Percentiles rank a stretch among this genome's conserved stretches.
These are phyloP conservation scores for Leccinum longicurvipes DNA, from an alignment of 768 basidiomycete species.

Conservation along the genomic window DNA sequence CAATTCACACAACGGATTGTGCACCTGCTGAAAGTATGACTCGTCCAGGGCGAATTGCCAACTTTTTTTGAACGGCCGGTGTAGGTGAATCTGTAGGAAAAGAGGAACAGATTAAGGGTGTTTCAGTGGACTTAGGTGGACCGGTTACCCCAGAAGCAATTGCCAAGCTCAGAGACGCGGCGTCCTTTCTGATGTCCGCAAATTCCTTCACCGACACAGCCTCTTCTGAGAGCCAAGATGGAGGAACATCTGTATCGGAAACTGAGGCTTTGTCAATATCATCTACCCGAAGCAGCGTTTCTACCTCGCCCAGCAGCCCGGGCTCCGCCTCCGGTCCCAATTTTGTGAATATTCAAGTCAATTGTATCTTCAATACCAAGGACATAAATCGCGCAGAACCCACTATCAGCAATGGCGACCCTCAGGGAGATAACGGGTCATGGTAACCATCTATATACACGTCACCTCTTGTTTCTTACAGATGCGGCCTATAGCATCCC, in stretches of 20 bases:
- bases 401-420: background rate
- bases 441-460: background rate
- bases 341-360: background rate
- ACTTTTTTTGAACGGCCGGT: background rate
- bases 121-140: background rate
- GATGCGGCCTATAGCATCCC: background rate
- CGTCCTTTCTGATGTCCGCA: background rate
- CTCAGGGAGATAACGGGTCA: background rate
- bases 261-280: background rate
- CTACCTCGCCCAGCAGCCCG: conserved; percentile 2
- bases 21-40: background rate
- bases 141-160: background rate
- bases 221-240: background rate
- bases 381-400: background rate
- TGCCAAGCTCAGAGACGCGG: background rate
- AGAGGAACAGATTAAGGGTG: background rate
- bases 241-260: background rate
- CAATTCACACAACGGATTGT: background rate
- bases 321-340: background rate
- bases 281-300: background rate
- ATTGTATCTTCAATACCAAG: background rate
- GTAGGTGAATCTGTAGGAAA: background rate
- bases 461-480: background rate
- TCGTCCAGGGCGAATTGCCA: background rate
- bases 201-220: background rate